Evolutionary conservation across 1,139 yeast species (phyloP).

Genomic region (Suhomyces taliae): DNA sequence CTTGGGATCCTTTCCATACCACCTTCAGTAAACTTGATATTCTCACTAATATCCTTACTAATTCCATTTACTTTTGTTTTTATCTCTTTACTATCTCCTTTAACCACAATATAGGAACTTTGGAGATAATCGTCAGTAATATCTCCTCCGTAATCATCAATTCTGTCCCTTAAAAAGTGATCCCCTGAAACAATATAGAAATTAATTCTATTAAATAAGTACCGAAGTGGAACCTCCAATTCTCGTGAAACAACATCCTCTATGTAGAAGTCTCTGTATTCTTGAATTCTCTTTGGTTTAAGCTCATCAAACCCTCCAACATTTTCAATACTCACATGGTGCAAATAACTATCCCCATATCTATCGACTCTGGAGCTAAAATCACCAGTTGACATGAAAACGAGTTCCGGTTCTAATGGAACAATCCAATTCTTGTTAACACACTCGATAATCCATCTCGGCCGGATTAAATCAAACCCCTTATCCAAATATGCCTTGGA

Average conservation of each 20-base stretch:
- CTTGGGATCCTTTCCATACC: conserved; percentile 39
- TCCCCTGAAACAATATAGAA: conserved; percentile 23
- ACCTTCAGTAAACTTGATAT: conserved; percentile 16
- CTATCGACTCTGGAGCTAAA: conserved; percentile 37
- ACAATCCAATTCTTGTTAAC: conserved; percentile 43
- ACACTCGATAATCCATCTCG: conserved; percentile 75
- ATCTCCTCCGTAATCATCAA: conserved; percentile 36
- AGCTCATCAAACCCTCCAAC: conserved; percentile 5
- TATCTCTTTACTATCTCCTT: conserved; percentile 9
- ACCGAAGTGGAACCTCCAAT: conserved; percentile 18
- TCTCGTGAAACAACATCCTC: conserved; percentile 13
- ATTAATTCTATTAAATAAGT: conserved; percentile 22
- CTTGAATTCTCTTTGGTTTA: conserved; percentile 12
- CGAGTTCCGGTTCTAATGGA: conserved; percentile 60
- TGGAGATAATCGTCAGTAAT: conserved; percentile 15
- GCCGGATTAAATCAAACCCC: conserved; percentile 62
- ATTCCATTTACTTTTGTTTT: conserved; percentile 15
- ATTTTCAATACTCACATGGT: conserved; percentile 16
- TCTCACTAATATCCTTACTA: conserved; percentile 22
- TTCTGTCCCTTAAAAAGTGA: conserved; percentile 19
- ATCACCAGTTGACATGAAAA: conserved; percentile 30
- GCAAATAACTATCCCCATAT: conserved; percentile 55
- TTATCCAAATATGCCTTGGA: conserved; percentile 35
- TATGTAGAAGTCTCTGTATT: conserved; percentile 9
- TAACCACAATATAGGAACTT: conserved; percentile 30